Conservation (phyloP, 257 asterid species). For the Penstemon newberryi region DNA sequence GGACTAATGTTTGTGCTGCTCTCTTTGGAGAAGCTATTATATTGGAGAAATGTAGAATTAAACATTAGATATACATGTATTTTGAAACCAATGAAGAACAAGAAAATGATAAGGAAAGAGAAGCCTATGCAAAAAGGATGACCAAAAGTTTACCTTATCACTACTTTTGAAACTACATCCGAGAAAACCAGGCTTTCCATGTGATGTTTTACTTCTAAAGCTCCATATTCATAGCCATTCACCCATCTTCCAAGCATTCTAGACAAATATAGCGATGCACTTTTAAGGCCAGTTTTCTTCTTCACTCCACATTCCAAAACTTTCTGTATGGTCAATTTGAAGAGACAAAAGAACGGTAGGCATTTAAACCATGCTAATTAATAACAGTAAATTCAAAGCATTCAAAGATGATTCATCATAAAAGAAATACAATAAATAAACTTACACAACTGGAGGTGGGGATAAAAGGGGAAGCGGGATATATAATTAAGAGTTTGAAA, state of each 20-base stretch:
- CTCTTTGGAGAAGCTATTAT: constrained; percentile 50
- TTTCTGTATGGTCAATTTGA: constrained; percentile 50
- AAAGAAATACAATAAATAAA: no score
- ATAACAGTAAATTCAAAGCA: no score
- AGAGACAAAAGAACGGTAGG: constrained; percentile 2
- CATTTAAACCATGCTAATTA: no score
- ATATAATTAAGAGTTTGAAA: neutral
- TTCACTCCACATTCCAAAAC: constrained; percentile 81
- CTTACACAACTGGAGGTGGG: neutral
- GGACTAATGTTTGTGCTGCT: constrained; percentile 42
- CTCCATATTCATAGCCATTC: constrained; percentile 79
- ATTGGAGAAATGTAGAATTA: constrained; percentile 25
- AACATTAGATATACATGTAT: constrained; percentile 23
- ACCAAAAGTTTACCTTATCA: constrained; percentile 55
- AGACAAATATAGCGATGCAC: constrained; percentile 75
- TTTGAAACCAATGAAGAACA: constrained; percentile 17
- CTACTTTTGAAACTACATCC: constrained; percentile 62
- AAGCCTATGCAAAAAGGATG: neutral
- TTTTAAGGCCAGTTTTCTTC: constrained; percentile 59
- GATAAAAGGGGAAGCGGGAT: constrained; percentile 17
- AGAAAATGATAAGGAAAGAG: constrained; percentile 20
- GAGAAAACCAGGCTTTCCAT: constrained; percentile 65
- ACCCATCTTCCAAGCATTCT: constrained; percentile 59
- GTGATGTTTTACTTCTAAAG: constrained; percentile 76
- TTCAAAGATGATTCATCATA: no score